phyloP scores from a whole-genome alignment of 257 asterid species.

The Przewalskia tangutica region DNA sequence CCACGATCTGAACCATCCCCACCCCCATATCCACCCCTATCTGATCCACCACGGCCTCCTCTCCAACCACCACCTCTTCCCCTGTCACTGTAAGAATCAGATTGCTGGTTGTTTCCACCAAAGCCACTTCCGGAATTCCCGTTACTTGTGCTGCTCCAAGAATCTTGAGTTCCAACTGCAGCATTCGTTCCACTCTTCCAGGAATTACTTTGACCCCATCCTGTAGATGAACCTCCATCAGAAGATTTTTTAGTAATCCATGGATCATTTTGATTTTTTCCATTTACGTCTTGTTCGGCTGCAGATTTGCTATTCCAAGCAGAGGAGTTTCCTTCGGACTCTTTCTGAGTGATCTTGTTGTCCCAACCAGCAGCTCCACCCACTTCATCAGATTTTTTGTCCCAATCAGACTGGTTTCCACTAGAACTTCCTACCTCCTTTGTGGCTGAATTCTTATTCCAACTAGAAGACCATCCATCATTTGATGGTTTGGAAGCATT shows the following conservation, averaged over 20 bases:
- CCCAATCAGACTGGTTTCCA: conserved; percentile 29
- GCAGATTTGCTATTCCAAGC: not conserved
- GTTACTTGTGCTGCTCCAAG: conserved; percentile 57
- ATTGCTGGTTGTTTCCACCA: conserved; percentile 34
- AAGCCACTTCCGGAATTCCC: conserved; percentile 53
- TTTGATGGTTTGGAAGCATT: conserved; percentile 15
- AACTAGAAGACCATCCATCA: conserved; percentile 23
- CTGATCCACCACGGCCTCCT: conserved; percentile 55
- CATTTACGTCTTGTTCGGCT: not conserved
- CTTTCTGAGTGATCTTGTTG: conserved; percentile 16
- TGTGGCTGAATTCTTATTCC: conserved; percentile 27
- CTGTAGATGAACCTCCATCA: conserved; percentile 43
- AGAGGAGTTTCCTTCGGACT: conserved; percentile 12
- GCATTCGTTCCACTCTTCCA: conserved; percentile 27
- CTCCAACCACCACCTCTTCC: conserved; percentile 72
- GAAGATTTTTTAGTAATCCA: conserved; percentile 21
- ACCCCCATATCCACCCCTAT: conserved; percentile 49
- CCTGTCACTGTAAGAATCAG: conserved; percentile 26
- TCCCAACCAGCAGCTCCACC: conserved; percentile 30
- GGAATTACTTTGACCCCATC: conserved; percentile 77
- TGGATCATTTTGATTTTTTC: conserved; percentile 7
- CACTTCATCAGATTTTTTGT: conserved; percentile 2
- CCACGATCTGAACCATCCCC: conserved; percentile 42
- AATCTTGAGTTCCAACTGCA: conserved; percentile 36
- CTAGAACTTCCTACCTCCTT: conserved; percentile 21